Conservation (phyloP, 495 filamentous ascomycete genomes). For the Penicillium nucicola region DNA sequence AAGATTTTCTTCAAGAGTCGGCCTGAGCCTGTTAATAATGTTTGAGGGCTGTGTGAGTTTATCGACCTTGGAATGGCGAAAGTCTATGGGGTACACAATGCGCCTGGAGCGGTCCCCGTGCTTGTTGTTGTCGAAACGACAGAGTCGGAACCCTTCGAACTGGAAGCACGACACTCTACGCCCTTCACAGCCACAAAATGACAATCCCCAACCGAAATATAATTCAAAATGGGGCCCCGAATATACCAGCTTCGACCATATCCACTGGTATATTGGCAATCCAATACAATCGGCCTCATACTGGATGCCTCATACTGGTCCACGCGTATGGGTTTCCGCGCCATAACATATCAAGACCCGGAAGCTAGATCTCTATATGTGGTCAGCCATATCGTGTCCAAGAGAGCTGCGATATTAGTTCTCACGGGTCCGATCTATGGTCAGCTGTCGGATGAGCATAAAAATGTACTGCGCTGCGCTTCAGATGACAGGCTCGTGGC, state of each 20-base stretch:
- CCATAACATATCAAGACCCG: slow-evolving; percentile 71
- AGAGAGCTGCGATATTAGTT: slow-evolving; percentile 67
- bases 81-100: not conserved
- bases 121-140: too few relatives aligned
- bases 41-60: slow-evolving; percentile 13
- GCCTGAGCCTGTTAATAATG: slow-evolving; percentile 76
- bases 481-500: slow-evolving; percentile 42
- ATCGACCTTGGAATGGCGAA: not conserved
- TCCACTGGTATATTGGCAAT: slow-evolving; percentile 84
- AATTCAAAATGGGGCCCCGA: slow-evolving; percentile 24
- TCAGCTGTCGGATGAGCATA: slow-evolving; percentile 26
- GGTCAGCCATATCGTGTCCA: slow-evolving; percentile 70
- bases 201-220: slow-evolving; percentile 13
- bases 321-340: slow-evolving; percentile 68
- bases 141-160: not conserved
- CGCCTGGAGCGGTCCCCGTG: too few relatives aligned
- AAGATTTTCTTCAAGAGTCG: slow-evolving; percentile 85
- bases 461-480: slow-evolving; percentile 2
- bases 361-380: slow-evolving; percentile 72
- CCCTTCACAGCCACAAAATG: slow-evolving; percentile 3
- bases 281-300: slow-evolving; percentile 80
- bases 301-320: slow-evolving; percentile 80
- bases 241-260: slow-evolving; percentile 75
- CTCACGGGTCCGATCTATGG: slow-evolving; percentile 69
- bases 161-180: not conserved